Conservation (phyloP, 495 filamentous ascomycete species). For the Penicillium cataractarum region DNA sequence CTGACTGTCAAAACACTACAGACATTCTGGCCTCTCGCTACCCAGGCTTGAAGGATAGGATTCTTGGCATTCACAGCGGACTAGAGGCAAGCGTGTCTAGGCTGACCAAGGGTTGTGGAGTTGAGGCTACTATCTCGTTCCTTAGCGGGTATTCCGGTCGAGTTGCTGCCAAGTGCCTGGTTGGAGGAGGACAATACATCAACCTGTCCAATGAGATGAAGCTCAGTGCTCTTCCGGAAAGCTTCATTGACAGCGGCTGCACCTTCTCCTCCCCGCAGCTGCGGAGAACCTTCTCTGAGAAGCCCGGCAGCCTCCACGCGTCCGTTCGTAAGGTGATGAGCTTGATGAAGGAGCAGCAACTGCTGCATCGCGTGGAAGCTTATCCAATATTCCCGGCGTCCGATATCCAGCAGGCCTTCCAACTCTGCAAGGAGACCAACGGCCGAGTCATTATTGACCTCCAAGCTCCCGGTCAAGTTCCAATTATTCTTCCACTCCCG, state of each 20-base stretch:
- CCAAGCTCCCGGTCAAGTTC: slow-evolving; percentile 24
- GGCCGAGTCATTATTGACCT: slow-evolving; percentile 21
- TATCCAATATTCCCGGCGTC: slow-evolving; percentile 22
- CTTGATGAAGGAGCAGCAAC: slow-evolving; percentile 23
- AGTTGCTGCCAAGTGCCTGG: slow-evolving; percentile 25
- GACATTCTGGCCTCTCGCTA: slow-evolving; percentile 16
- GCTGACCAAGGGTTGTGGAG: slow-evolving; percentile 25
- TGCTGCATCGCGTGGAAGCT: slow-evolving; percentile 19
- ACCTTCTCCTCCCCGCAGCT: slow-evolving; percentile 21
- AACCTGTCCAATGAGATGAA: slow-evolving; percentile 31
- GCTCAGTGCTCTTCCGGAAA: slow-evolving; percentile 24
- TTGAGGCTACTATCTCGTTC: slow-evolving; percentile 23
- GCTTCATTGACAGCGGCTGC: slow-evolving; percentile 28
- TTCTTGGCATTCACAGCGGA: slow-evolving; percentile 16
- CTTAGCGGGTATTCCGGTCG: slow-evolving; percentile 25
- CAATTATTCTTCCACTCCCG: slow-evolving; percentile 23
- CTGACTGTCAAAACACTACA: slow-evolving; percentile 16
- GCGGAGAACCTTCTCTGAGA: slow-evolving; percentile 17
- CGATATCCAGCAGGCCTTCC: slow-evolving; percentile 19
- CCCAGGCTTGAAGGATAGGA: slow-evolving; percentile 14
- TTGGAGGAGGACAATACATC: slow-evolving; percentile 26
- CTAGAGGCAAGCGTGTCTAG: slow-evolving; percentile 21
- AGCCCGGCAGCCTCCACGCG: slow-evolving; percentile 19
- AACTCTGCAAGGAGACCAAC: slow-evolving; percentile 11
- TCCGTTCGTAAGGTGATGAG: slow-evolving; percentile 18